Evolutionary conservation across 306 rosid species (phyloP).

Genomic region (Trichosanthes truncata): DNA sequence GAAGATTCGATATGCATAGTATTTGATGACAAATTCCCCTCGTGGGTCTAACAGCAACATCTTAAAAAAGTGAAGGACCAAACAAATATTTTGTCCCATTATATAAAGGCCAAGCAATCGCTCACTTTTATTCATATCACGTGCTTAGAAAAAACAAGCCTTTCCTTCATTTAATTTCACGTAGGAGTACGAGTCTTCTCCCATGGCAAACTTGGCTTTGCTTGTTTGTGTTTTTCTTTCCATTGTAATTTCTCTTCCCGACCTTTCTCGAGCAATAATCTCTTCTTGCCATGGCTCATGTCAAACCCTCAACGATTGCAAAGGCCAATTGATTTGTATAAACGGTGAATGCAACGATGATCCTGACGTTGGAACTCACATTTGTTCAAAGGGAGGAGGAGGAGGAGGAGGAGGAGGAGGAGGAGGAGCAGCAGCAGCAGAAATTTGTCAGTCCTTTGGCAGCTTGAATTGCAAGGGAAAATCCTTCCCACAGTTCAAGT

Average conservation of each 20-base stretch:
- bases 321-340: constrained; percentile 39
- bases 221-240: not conserved
- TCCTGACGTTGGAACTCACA: constrained; percentile 26
- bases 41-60: not conserved
- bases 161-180: not conserved
- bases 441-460: constrained; percentile 8
- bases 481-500: constrained; percentile 13
- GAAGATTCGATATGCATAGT: not conserved
- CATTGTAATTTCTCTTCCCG: constrained; percentile 8
- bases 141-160: too few relatives aligned
- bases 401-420: too few relatives aligned
- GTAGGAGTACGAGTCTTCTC: not conserved
- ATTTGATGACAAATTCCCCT: not conserved
- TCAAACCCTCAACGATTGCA: constrained; percentile 22
- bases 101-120: not conserved
- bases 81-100: not conserved
- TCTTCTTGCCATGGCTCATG: constrained; percentile 37
- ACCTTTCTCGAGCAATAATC: constrained; percentile 13
- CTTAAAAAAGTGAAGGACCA: not conserved
- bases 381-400: too few relatives aligned
- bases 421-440: too few relatives aligned
- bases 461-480: constrained; percentile 11
- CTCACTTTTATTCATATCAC: too few relatives aligned
- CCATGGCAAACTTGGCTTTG: not conserved
- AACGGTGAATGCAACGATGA: constrained; percentile 36